Conservation (phyloP, 371 early-diverging fungal genomes). For the Cladochytrium tenue region DNA sequence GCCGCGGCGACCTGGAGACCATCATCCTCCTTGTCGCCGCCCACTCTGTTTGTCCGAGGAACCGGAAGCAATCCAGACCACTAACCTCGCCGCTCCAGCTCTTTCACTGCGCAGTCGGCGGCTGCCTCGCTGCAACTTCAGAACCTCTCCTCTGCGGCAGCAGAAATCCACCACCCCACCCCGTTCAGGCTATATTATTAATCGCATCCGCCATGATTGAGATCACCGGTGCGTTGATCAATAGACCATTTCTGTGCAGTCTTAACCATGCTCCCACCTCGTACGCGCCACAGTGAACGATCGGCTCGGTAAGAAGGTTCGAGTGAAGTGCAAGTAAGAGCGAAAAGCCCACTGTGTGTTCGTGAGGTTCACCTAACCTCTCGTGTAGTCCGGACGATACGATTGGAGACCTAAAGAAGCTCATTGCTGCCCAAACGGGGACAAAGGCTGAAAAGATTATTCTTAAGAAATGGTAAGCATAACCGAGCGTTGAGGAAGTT, state of each 20-base stretch:
- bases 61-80: too few species aligned
- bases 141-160: too few species aligned
- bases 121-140: too few species aligned
- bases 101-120: too few species aligned
- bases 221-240: not conserved
- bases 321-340: constrained; percentile 85
- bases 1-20: too few species aligned
- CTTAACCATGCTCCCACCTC: not conserved
- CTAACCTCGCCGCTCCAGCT: too few species aligned
- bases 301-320: constrained; percentile 90
- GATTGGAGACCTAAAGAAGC: constrained; percentile 85
- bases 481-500: too few species aligned
- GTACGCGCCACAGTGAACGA: constrained; percentile 52
- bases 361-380: not conserved
- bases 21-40: too few species aligned
- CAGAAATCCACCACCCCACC: too few species aligned
- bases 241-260: not conserved
- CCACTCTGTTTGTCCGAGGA: too few species aligned
- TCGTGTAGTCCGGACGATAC: constrained; percentile 78
- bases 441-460: constrained; percentile 88
- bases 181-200: too few species aligned
- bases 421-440: constrained; percentile 92
- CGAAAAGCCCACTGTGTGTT: not conserved
- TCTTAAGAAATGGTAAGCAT: constrained; percentile 85
- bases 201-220: too few species aligned